Base-by-base conservation (phyloP, 441 rosid genomes). In the Eugenia klotzschiana region DNA sequence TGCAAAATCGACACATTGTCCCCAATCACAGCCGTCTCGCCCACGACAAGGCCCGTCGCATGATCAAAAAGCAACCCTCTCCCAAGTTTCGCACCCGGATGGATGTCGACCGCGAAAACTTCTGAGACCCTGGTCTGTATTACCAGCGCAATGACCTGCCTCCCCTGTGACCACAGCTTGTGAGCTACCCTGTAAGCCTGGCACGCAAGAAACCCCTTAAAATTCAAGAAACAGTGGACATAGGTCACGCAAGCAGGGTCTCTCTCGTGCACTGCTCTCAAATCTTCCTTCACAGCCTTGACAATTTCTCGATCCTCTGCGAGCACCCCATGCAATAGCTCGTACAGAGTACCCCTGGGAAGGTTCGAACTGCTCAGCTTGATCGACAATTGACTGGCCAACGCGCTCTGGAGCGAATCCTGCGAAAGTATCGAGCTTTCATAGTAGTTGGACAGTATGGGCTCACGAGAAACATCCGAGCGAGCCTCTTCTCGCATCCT, bases 401-500 rank as follows among this genome's bases (percentile, higher is more conserved):
- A 80, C 29, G 98, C 97, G 13, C 88, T 83, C 33, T 87, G 91
- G 0, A 96, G 53, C 0, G 95, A 93, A 40, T 53, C 89, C 1
- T 92, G 96, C 7, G 92, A 92, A 69, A 93, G 79, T 46, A 95
- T 88, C 8, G 96, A 93, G 81, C 89, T 79, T 83, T 86, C 82
- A 43, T 94, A 95, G 82, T 92, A 94, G 84, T 55, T 83, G 0
- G 94, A 92, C 60, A 93, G 82, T 12, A 95, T 79, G 16, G 96
- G 96, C 86, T 93, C 98, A 80, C 84, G 85, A 4, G 90, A 92
- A 6, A 89, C 90, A 72, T 91, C 93, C 7, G 91, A 84, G 57
- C 81, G 88, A 22, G 98, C 98, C 87, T 94, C 97, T 25, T 92
- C 93, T 8, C 69, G 87, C 87, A 95, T 93, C 86, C 82, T 87